Evolutionary conservation across 345 rosid species (phyloP), one percentile per base, ranked within the genome.

Genomic region (Eucalyptus globulus): DNA sequence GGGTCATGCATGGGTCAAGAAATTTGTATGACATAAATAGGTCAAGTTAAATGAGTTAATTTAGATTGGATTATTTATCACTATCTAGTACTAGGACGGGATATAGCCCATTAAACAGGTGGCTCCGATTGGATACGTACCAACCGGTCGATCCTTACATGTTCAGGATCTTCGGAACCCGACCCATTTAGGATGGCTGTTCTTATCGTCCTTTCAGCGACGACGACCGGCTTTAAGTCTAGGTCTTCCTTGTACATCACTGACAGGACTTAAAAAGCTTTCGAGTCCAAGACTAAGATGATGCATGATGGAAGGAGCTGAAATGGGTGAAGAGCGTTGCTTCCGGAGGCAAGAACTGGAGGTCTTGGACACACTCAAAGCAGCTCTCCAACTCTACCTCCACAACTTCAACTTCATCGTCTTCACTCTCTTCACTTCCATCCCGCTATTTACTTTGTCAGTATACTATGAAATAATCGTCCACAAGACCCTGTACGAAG

Each of bases 401-500:
- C 87, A 86, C 15, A 89, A 86, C 43, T 49, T 47, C 40, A 89
- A 27, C 62, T 69, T 89, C 90, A 65, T 89, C 67, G 24, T 65
- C 65, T 65, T 89, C 86, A 47, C 87, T 53, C 34, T 67, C 29
- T 51, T 89, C 56, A 34, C 88, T 6, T 86, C 88, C 62, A 37
- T 89, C 44, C 90, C 90, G 34, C 49, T 86, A 15, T 86, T 86
- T 17, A 31, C n/a, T 88, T 69, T 86, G 26, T 49, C 54, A 24
- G 27, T 89, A 50, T 89, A 54, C 88, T 86, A 13, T 67, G 90
- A 89, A 86, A 31, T 27, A 15, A 14, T 86, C 88, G 88, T 89
- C 49, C 85, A 87, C n/a, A 53, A 10, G 45, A 86, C 90, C 8
- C 65, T 89, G 11, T 8, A 26, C 49, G 49, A 69, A 14, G 45